Evolutionary conservation across 2,329 filamentous ascomycete genomes (phyloP), one percentile per base, ranked within the genome.

Genomic region (Xylariomycetidae sp.): DNA sequence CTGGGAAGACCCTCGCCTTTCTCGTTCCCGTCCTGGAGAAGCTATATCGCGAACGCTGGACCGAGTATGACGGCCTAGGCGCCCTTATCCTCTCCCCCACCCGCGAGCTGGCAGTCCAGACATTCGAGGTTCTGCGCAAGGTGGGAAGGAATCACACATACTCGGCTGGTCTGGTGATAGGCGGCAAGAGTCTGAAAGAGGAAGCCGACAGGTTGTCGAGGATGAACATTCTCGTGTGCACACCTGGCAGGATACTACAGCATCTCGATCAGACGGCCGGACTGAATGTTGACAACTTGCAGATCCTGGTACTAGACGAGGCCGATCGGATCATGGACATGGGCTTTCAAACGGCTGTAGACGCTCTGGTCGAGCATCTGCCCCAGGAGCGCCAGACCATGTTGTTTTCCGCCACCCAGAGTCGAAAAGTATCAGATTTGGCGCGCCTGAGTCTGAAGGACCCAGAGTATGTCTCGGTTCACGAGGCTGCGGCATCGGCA

Each of bases 161-260:
- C 58, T 94, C 90, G 1, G 92, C 92, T 1, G 92, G 92, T 0
- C 63, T 97, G 50, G 79, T 98, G 8, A 97, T 97, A 50, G 92
- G 92, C 25, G 92, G 92, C 25, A 95, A 94, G 70, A 89, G 77
- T 57, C 56, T 96, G 50, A 82, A 85, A 54, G 89, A 96, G 51
- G 79, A 98, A 63, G 80, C 86, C 16, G 86, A 94, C 49, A 76
- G 89, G 20, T 58, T 98, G 40, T 77, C 79, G 3, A 78, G 88
- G 44, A 97, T 98, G 90, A 98, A 97, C 57, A 97, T 98, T 30
- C 66, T 98, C 16, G 88, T 98, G 8, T 94, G 89, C 53, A 98
- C 92, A 2, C 92, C 92, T 0, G 92, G 92, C 2, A 79, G 92
- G 22, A 94, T 98, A 74, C 66, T 97, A 48, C 92, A 98, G 62